phyloP scores from a whole-genome alignment of 208 protist species.

The Vickermania spadyakhi region DNA sequence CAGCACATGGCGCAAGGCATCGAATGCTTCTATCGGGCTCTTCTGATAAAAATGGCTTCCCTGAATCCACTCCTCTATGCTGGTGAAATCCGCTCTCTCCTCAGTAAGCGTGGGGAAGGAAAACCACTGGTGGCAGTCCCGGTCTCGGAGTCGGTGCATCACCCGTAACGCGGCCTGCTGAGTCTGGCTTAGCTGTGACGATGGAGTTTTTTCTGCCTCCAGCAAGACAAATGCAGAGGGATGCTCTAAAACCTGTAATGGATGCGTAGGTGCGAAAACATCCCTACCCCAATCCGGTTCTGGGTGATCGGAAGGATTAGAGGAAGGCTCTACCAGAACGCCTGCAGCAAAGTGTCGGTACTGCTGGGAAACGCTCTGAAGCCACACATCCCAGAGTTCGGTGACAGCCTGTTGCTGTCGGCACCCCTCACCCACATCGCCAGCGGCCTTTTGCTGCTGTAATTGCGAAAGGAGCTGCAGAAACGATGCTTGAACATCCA shows the following conservation, averaged over 20 bases:
- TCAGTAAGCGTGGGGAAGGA: conserved; percentile 66
- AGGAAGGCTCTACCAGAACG: too few relatives aligned
- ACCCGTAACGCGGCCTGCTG: conserved; percentile 34
- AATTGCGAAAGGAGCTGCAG: conserved; percentile 13
- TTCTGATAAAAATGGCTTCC: conserved; percentile 39
- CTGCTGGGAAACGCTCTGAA: neutral
- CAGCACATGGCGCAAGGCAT: conserved; percentile 46
- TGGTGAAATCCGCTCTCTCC: conserved; percentile 66
- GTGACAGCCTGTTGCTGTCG: neutral
- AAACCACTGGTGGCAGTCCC: conserved; percentile 68
- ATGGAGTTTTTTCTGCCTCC: too few relatives aligned
- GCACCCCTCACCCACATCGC: neutral
- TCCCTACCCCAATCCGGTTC: too few relatives aligned
- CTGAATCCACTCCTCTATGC: conserved; percentile 43
- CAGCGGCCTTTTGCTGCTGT: too few relatives aligned
- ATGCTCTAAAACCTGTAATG: too few relatives aligned
- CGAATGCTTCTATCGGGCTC: conserved; percentile 48
- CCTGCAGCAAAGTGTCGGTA: neutral
- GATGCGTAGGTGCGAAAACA: too few relatives aligned
- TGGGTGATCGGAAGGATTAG: too few relatives aligned
- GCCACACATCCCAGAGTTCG: neutral
- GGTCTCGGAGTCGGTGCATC: conserved; percentile 25
- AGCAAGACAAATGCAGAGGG: too few relatives aligned
- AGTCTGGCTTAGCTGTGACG: conserved; percentile 25
- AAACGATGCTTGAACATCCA: conserved; percentile 47